phyloP scores from a whole-genome alignment of 495 filamentous ascomycete species.

The Bathelium albidoporum region DNA sequence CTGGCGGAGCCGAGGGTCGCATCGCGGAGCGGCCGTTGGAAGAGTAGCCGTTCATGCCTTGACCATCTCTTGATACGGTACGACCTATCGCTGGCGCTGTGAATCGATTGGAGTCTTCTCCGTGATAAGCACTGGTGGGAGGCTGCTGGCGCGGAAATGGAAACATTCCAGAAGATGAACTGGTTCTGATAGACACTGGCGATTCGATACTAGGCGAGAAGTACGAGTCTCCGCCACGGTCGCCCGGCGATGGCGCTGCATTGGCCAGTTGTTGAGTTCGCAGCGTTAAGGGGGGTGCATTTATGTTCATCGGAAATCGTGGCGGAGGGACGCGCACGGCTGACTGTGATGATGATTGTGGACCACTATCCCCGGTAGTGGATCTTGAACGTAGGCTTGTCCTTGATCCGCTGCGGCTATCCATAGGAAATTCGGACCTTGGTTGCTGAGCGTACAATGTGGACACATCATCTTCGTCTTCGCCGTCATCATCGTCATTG shows the following conservation, averaged over 20 bases:
- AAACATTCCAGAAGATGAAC: slow-evolving; percentile 60
- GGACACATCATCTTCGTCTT: slow-evolving; percentile 45
- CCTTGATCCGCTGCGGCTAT: slow-evolving; percentile 66
- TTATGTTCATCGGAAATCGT: slow-evolving; percentile 55
- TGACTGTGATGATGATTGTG: slow-evolving; percentile 36
- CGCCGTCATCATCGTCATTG: slow-evolving; percentile 65
- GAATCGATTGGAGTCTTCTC: slow-evolving; percentile 49
- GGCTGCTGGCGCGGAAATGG: slow-evolving; percentile 68
- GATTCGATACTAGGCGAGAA: slow-evolving; percentile 85
- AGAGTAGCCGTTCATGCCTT: slow-evolving; percentile 33
- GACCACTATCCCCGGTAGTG: slow-evolving; percentile 61
- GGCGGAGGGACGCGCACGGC: slow-evolving; percentile 48
- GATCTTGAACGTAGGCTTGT: slow-evolving; percentile 72
- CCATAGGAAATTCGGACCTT: slow-evolving; percentile 15
- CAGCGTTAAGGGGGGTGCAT: slow-evolving; percentile 49
- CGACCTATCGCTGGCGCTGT: slow-evolving; percentile 81
- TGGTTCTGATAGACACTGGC: slow-evolving; percentile 71
- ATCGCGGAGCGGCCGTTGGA: slow-evolving; percentile 57
- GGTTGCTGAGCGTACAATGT: slow-evolving; percentile 29
- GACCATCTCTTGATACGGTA: slow-evolving; percentile 65
- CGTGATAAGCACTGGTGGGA: slow-evolving; percentile 15
- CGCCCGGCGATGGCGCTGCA: slow-evolving; percentile 41
- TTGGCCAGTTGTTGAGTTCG: slow-evolving; percentile 53
- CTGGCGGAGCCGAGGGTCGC: slow-evolving; percentile 72
- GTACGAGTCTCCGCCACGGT: slow-evolving; percentile 57